phyloP scores from a whole-genome alignment of 495 filamentous ascomycete genomes.

The Neurospora tetrasperma region DNA sequence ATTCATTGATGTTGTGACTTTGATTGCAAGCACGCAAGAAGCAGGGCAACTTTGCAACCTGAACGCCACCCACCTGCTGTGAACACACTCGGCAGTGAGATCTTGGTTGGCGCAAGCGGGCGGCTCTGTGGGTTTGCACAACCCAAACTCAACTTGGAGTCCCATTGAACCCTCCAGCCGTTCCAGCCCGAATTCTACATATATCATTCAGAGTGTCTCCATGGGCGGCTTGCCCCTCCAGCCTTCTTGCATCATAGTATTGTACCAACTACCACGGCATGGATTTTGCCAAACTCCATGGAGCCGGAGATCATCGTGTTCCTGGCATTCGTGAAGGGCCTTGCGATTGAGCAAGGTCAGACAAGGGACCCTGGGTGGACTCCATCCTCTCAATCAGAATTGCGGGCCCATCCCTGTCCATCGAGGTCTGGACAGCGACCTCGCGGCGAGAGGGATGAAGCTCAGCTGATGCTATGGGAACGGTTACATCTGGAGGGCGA shows the following conservation, averaged over 20 bases:
- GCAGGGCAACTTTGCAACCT: neutral
- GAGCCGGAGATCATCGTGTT: neutral
- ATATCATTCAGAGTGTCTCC: neutral
- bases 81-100: neutral
- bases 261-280: neutral
- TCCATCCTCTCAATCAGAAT: neutral
- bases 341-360: neutral
- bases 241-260: neutral
- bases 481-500: neutral
- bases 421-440: neutral
- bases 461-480: neutral
- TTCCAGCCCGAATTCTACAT: neutral
- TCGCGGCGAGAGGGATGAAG: neutral
- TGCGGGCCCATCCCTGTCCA: neutral
- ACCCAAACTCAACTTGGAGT: neutral
- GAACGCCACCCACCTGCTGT: neutral
- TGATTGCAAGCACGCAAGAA: neutral
- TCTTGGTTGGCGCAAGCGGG: neutral
- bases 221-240: neutral
- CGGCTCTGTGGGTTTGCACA: neutral
- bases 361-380: neutral
- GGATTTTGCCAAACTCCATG: neutral
- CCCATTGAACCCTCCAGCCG: neutral
- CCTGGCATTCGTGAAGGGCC: neutral
- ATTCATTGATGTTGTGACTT: neutral